phyloP scores from a whole-genome alignment of 306 rosid genomes.

The Pyrus betulifolia region DNA sequence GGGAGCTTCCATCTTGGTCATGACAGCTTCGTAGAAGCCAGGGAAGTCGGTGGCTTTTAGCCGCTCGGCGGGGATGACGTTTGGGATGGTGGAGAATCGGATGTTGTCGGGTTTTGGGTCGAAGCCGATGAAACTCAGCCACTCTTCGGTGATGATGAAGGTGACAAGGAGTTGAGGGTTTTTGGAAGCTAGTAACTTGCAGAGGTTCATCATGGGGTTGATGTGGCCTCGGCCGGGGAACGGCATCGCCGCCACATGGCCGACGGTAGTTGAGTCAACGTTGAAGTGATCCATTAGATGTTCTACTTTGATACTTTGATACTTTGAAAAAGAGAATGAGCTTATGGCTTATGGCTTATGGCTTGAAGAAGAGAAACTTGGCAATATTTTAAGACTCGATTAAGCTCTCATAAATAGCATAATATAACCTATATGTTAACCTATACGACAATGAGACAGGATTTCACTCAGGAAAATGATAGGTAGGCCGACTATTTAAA shows the following conservation, averaged over 20 bases:
- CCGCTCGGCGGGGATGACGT: slow-evolving; percentile 41
- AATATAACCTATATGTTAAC: too few species aligned
- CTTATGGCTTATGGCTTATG: neutral
- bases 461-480: too few species aligned
- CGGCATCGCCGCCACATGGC: slow-evolving; percentile 42
- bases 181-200: slow-evolving; percentile 21
- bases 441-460: too few species aligned
- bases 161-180: slow-evolving; percentile 25
- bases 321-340: neutral
- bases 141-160: slow-evolving; percentile 52
- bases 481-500: too few species aligned
- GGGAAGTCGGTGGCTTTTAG: slow-evolving; percentile 28
- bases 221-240: slow-evolving; percentile 40
- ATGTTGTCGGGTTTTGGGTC: slow-evolving; percentile 28
- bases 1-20: slow-evolving; percentile 40
- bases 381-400: too few species aligned
- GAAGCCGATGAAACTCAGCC: slow-evolving; percentile 28
- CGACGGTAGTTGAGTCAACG: neutral
- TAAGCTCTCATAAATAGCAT: too few species aligned
- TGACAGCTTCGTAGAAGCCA: slow-evolving; percentile 41
- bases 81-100: slow-evolving; percentile 26
- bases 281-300: neutral
- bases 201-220: slow-evolving; percentile 57
- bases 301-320: neutral
- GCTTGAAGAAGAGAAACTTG: neutral